These are phyloP conservation scores for Ceriops decandra DNA, from an alignment of 345 rosid genomes.

Conservation along the genomic window DNA sequence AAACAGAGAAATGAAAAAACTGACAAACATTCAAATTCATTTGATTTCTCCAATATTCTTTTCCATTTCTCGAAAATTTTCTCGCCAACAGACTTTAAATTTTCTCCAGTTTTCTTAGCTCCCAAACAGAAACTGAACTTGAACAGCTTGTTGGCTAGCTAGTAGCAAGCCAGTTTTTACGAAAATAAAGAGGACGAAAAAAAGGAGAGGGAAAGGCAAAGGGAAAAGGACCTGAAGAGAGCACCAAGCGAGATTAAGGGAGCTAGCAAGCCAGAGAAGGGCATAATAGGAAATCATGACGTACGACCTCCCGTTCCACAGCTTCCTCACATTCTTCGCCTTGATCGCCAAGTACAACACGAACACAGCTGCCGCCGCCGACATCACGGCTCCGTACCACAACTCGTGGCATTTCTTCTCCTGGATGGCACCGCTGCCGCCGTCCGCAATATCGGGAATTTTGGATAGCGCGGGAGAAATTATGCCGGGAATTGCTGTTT, in stretches of 20 bases:
- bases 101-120: too few species aligned
- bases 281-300: slow-evolving; percentile 50
- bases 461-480: background rate
- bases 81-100: too few species aligned
- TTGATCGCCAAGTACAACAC: slow-evolving; percentile 45
- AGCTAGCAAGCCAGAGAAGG: slow-evolving; percentile 47
- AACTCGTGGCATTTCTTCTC: slow-evolving; percentile 36
- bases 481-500: background rate
- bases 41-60: too few species aligned
- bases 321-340: slow-evolving; percentile 47
- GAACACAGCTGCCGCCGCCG: slow-evolving; percentile 44
- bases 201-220: background rate
- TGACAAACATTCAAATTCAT: too few species aligned
- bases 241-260: slow-evolving; percentile 58
- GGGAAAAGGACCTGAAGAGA: slow-evolving; percentile 40
- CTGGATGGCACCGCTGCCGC: background rate
- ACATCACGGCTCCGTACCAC: slow-evolving; percentile 24
- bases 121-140: too few species aligned
- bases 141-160: background rate
- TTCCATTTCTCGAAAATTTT: too few species aligned
- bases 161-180: background rate
- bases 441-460: background rate
- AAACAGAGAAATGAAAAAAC: too few species aligned
- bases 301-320: slow-evolving; percentile 41
- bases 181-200: too few species aligned